Evolutionary conservation across 2,329 filamentous ascomycete genomes (phyloP).

Genomic region (Metarhizium brunneum): DNA sequence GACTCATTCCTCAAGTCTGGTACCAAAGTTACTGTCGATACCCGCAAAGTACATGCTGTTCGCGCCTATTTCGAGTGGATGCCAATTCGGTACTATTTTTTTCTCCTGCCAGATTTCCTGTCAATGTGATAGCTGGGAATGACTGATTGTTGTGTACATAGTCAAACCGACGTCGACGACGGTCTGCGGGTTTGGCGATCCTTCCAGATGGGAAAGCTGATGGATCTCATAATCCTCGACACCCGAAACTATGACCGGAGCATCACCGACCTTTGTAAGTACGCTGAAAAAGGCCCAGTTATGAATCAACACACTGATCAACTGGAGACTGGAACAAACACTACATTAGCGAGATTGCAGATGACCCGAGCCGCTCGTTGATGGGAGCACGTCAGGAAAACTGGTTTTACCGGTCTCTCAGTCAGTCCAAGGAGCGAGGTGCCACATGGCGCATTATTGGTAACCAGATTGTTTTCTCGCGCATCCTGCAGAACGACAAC

Average conservation of each 20-base stretch:
- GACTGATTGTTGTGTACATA: neutral
- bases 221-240: slow-evolving; percentile 61
- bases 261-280: slow-evolving; percentile 39
- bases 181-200: slow-evolving; percentile 59
- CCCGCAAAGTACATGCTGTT: slow-evolving; percentile 65
- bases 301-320: neutral
- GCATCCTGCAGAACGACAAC: slow-evolving; percentile 28
- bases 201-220: slow-evolving; percentile 55
- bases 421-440: slow-evolving; percentile 49
- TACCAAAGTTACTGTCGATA: slow-evolving; percentile 52
- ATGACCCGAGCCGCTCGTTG: slow-evolving; percentile 57
- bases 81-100: slow-evolving; percentile 17
- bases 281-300: neutral
- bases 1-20: slow-evolving; percentile 51
- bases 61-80: slow-evolving; percentile 60
- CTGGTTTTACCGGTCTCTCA: slow-evolving; percentile 60
- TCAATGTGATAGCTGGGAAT: neutral
- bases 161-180: slow-evolving; percentile 59
- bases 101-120: too few relatives aligned
- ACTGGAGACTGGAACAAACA: slow-evolving; percentile 42
- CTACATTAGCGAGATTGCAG: slow-evolving; percentile 51
- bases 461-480: slow-evolving; percentile 60
- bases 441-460: slow-evolving; percentile 64
- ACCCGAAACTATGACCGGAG: slow-evolving; percentile 60
- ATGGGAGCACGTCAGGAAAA: slow-evolving; percentile 67